phyloP scores from a whole-genome alignment of 345 rosid species.

The Salix exigua region DNA sequence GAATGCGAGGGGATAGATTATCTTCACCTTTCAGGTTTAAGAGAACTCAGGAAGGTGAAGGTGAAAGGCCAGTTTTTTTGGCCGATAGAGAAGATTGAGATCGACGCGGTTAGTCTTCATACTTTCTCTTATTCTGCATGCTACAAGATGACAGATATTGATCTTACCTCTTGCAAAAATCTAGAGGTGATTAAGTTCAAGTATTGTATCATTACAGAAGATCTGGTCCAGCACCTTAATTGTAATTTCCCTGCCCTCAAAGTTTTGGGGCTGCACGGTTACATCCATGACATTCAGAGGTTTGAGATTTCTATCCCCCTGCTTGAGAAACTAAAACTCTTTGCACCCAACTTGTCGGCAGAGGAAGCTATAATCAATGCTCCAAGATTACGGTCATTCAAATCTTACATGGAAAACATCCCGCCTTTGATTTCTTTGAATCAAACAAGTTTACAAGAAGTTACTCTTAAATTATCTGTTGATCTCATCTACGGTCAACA shows the following conservation, averaged over 20 bases:
- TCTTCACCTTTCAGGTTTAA: not conserved
- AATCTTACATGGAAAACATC: not conserved
- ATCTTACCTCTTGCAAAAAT: not conserved
- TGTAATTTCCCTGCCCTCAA: not conserved
- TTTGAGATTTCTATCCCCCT: not conserved
- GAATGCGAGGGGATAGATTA: not conserved
- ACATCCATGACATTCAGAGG: not conserved
- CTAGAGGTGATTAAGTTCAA: not conserved
- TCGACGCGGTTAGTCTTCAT: not conserved
- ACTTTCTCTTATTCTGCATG: not conserved
- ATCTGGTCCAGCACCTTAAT: not conserved
- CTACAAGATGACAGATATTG: not conserved
- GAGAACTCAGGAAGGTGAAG: not conserved
- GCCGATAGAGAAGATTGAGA: not conserved
- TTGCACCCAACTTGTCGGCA: no score
- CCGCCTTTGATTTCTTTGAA: not conserved
- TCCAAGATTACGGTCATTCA: not conserved
- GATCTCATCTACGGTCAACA: not conserved
- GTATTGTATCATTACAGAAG: not conserved
- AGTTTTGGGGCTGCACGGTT: not conserved
- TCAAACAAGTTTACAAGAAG: not conserved
- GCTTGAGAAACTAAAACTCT: not conserved
- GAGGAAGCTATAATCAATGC: not conserved
- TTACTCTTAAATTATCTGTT: not conserved
- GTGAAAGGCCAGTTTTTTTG: not conserved